Base-by-base conservation (phyloP, 495 filamentous ascomycete species). In the Penicillium flavigenum region DNA sequence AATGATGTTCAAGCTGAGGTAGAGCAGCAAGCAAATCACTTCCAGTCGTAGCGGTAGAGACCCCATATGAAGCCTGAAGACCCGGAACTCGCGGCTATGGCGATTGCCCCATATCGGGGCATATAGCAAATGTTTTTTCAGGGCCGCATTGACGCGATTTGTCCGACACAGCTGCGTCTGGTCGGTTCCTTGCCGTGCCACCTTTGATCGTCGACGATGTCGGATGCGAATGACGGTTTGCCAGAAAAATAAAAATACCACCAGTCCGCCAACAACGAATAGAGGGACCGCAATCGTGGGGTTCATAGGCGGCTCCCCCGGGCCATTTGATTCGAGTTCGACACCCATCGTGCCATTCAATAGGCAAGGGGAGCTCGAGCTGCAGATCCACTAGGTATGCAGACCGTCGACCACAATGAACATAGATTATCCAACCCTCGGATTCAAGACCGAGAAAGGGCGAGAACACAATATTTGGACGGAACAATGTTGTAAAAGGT, bases 81-180 rank as follows among this genome's bases (percentile, higher is more conserved):
- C 38, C 26, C 68, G 69, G 45, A 77, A 67, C 44, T 76, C 73
- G 26, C 74, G 72, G 31, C 70, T 77, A 54, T 79, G 76, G 7
- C 76, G 75, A 12, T 49, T 55, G 4, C 66, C 67, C 29, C 69
- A 67, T 8, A 76, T 41, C 24, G 76, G 74, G 22, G 76, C 76
- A 61, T 79, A 78, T 12, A 77, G 61, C 17, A 79, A 16, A 65
- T 79, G 69, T 59, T 69, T 72, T 48, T 79, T 77, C 29, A 77
- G 47, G 8, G 41, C 59, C 26, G 72, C 63, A n/a, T 60, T 64
- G 0, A 64, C 2, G 0, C 27, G 2, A 57, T 41, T 67, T 31
- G 61, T 64, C 16, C 41, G 50, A 0, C 65, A 55, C 14, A 69
- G 63, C 32, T 55, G 61, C 4, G 41, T 57, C 51, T 77, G 74